These are phyloP conservation scores for Hippophae rhamnoides DNA, from an alignment of 306 rosid genomes.

Conservation along the genomic window DNA sequence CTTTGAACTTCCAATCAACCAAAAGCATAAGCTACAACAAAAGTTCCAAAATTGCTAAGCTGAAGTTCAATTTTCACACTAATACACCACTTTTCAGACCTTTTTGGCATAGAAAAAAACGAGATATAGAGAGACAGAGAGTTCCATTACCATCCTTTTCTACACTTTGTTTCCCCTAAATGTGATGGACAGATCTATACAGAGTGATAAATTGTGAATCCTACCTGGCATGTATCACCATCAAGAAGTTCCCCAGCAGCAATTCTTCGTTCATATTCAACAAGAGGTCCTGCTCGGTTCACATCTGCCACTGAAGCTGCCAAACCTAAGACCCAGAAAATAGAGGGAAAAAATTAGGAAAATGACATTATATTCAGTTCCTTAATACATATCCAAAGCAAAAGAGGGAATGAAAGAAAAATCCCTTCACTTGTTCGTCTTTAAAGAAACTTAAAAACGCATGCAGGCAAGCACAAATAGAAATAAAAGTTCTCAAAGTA, in stretches of 20 bases:
- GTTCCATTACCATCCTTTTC: no score
- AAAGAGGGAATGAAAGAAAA: no score
- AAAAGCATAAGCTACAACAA: no score
- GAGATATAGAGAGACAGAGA: no score
- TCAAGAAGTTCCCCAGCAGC: constrained; percentile 68
- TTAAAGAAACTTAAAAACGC: no score
- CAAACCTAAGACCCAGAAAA: constrained; percentile 19
- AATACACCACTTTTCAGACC: no score
- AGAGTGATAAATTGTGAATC: not conserved
- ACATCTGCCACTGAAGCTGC: constrained; percentile 31
- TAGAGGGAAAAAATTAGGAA: not conserved
- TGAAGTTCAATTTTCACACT: no score
- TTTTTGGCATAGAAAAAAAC: no score
- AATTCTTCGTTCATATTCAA: constrained; percentile 88
- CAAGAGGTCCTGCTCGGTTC: constrained; percentile 67
- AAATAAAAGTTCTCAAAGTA: not conserved
- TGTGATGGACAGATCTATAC: constrained; percentile 4
- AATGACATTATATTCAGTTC: not conserved
- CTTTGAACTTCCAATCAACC: no score
- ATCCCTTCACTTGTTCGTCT: no score
- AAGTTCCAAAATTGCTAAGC: no score
- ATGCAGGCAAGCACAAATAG: not conserved
- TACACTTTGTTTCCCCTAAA: not conserved
- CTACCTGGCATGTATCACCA: constrained; percentile 86
- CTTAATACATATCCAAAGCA: no score